Base-by-base conservation (phyloP, 139 green algal species). In the Chlamydomonas asymmetrica region DNA sequence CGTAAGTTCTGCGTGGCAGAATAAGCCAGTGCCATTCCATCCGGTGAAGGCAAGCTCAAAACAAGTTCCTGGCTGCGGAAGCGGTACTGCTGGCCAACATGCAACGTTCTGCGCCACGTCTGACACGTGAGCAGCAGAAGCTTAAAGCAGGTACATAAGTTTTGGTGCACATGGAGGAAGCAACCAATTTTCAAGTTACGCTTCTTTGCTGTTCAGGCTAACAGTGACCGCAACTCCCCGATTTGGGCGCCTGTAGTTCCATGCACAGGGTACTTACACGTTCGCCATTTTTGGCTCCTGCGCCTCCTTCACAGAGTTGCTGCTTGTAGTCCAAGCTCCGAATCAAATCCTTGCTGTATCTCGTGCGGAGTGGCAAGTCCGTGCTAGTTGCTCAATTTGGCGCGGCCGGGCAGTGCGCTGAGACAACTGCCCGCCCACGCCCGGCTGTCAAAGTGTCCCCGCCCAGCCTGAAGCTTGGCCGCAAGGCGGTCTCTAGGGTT, bases 1-100 rank as follows among this genome's bases (percentile, higher is more conserved):
- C 92, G 65, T 93, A 97, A 8, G 89, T 93, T 54, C 91, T 96
- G 90, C 82, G 39, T 27, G 64, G 1, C 37, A 45, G 50, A 39
- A 23, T 25, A 39, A 22, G 13, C 20, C 37, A 49, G n/a, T n/a
- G n/a, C n/a, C n/a, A n/a, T n/a, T n/a, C n/a, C n/a, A n/a, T n/a
- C n/a, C n/a, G n/a, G n/a, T 71, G 40, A 6, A 31, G 2, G 43
- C 16, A 41, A 5, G 38, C 35, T 16, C 34, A 64, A 40, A 7
- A 31, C n/a, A 56, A 56, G 48, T 18, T 27, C 18, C 40, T 13
- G 6, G 59, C 39, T 64, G 32, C 32, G 5, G 54, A 6, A 9
- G 13, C 10, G 16, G 54, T 27, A 6, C 23, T 27, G 54, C 6
- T 29, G 10, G 13, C 31, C 8, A 49, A 18, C 48, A 35, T 31